Percentiles rank a stretch among this genome's conserved stretches.
Evolutionary conservation across 2,329 filamentous ascomycete genomes (phyloP).

Genomic region (Fusarium nisikadoi): DNA sequence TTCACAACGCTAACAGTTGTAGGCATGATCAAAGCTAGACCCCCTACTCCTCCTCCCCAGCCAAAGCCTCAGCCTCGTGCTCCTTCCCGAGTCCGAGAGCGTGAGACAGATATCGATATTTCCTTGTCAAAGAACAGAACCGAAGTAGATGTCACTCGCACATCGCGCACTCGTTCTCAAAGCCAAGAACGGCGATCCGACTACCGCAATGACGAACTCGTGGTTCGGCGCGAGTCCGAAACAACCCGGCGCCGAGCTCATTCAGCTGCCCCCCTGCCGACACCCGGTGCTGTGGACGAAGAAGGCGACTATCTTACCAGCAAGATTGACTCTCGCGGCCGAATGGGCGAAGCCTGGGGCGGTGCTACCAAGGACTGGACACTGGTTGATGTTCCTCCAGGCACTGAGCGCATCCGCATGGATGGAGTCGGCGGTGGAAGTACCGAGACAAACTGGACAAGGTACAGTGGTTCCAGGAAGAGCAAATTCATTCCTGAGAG

Average conservation of each 20-base stretch:
- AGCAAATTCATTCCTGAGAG: constrained; percentile 79
- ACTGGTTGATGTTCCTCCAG: constrained; percentile 85
- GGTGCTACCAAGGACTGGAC: constrained; percentile 82
- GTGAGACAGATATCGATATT: constrained; percentile 71
- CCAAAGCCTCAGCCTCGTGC: constrained; percentile 58
- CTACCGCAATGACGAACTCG: constrained; percentile 72
- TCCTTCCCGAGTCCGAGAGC: constrained; percentile 57
- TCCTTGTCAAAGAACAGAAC: constrained; percentile 64
- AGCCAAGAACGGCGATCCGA: constrained; percentile 54
- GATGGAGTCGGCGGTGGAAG: constrained; percentile 79
- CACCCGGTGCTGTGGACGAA: constrained; percentile 57
- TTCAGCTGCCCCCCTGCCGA: constrained; percentile 59
- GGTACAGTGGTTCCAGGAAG: constrained; percentile 80
- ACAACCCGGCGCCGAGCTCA: constrained; percentile 61
- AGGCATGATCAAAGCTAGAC: constrained; percentile 59
- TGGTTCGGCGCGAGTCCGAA: constrained; percentile 68
- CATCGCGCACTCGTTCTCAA: constrained; percentile 50
- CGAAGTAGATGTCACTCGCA: constrained; percentile 66
- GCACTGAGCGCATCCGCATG: constrained; percentile 84
- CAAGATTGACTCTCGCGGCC: constrained; percentile 68
- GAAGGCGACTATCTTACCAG: constrained; percentile 71
- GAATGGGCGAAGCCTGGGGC: constrained; percentile 77
- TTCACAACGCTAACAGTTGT: constrained; percentile 19
- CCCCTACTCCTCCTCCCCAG: constrained; percentile 59
- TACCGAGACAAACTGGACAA: constrained; percentile 82